phyloP scores from a whole-genome alignment of 2,329 filamentous ascomycete species.

The Intubia oerlemansii region DNA sequence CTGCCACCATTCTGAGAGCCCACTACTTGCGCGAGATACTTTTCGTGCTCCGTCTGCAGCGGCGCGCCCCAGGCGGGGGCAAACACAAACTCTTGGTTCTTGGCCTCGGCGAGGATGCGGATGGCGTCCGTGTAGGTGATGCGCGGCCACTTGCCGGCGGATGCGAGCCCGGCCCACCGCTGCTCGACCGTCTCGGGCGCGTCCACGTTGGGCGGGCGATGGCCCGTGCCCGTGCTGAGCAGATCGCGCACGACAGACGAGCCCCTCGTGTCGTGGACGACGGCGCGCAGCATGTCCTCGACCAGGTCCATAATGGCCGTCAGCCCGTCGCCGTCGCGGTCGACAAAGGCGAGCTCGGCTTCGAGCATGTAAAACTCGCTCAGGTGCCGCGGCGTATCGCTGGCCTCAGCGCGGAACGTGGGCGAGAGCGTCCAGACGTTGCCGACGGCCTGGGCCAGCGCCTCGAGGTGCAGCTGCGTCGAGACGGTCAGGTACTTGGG shows the following conservation, averaged over 20 bases:
- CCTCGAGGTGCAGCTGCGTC: constrained; percentile 82
- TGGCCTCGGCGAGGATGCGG: constrained; percentile 38
- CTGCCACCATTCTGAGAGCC: constrained; percentile 20
- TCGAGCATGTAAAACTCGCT: constrained; percentile 99
- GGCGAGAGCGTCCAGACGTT: constrained; percentile 89
- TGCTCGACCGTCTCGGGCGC: constrained; percentile 24
- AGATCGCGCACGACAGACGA: no score
- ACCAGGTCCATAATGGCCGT: constrained; percentile 55
- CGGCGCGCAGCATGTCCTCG: constrained; percentile 50
- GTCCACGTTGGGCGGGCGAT: no score
- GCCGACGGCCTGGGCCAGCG: constrained; percentile 67
- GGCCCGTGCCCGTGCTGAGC: no score
- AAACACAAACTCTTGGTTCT: constrained; percentile 38
- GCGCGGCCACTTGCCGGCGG: constrained; percentile 42
- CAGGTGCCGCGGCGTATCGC: constrained; percentile 79
- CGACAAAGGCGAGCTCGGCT: constrained; percentile 64
- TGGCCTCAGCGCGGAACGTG: constrained; percentile 82
- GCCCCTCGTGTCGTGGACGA: constrained; percentile 20
- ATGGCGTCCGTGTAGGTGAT: constrained; percentile 72
- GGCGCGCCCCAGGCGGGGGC: constrained; percentile 47
- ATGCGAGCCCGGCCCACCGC: constrained; percentile 52
- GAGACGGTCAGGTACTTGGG: constrained; percentile 95
- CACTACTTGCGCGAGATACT: constrained; percentile 49
- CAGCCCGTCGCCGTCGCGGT: no score
- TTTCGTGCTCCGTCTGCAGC: constrained; percentile 83